These are phyloP conservation scores for Annulohypoxylon moriforme DNA, from an alignment of 495 filamentous ascomycete species.

Conservation along the genomic window DNA sequence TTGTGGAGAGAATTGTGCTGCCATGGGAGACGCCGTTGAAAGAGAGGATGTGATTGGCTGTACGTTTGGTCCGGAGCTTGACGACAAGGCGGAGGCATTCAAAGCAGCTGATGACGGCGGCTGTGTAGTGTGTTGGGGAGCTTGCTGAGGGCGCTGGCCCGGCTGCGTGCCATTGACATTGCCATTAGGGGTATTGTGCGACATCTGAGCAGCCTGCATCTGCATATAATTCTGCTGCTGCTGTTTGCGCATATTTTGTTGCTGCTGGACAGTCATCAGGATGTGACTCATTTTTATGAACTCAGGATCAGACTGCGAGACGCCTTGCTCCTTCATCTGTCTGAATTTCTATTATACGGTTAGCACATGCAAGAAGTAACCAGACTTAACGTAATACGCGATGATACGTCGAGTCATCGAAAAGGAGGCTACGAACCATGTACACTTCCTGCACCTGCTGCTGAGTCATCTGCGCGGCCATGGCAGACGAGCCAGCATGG, in stretches of 20 bases:
- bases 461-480: constrained; percentile 67
- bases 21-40: constrained; percentile 58
- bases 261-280: constrained; percentile 72
- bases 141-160: constrained; percentile 50
- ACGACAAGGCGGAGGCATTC: constrained; percentile 50
- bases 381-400: neutral
- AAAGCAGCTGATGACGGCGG: constrained; percentile 46
- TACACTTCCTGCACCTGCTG: constrained; percentile 72
- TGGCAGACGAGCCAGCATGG: constrained; percentile 62
- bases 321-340: constrained; percentile 81
- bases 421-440: constrained; percentile 57
- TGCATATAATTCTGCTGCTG: constrained; percentile 57
- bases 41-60: constrained; percentile 51
- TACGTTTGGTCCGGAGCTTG: constrained; percentile 45
- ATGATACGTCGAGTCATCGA: constrained; percentile 17
- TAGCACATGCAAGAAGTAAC: constrained; percentile 38
- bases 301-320: constrained; percentile 81
- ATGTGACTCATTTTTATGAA: constrained; percentile 77
- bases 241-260: constrained; percentile 63
- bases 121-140: constrained; percentile 47
- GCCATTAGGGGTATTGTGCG: constrained; percentile 56
- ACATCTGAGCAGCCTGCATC: constrained; percentile 50
- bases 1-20: constrained; percentile 71
- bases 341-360: constrained; percentile 73
- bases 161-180: constrained; percentile 59